These are phyloP conservation scores for Coemansia umbellata DNA, from an alignment of 192 early-diverging fungal genomes.

Conservation along the genomic window DNA sequence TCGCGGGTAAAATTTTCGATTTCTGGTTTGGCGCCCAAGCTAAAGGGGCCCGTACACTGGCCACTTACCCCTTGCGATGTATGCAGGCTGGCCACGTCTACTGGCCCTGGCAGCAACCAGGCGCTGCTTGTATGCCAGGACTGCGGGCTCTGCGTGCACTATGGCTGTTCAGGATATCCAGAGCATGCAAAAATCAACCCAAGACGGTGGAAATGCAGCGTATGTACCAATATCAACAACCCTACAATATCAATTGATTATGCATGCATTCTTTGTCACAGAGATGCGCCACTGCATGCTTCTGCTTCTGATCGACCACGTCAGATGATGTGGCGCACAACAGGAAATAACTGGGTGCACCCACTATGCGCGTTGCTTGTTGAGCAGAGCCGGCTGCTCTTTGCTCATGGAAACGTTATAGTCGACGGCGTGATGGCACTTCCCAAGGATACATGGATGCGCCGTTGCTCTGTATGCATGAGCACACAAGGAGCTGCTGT, in stretches of 20 bases:
- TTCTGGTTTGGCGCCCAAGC: constrained; percentile 6
- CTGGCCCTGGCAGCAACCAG: constrained; percentile 3
- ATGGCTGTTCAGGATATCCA: constrained; percentile 41
- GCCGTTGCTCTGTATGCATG: constrained; percentile 21
- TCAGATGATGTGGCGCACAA: constrained; percentile 61
- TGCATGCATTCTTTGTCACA: constrained; percentile 60
- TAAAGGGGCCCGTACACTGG: constrained; percentile 20
- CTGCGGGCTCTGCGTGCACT: constrained; percentile 49
- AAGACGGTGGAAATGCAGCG: constrained; percentile 55
- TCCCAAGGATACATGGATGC: constrained; percentile 28
- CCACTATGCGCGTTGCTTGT: constrained; percentile 62
- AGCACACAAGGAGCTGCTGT: constrained; percentile 17
- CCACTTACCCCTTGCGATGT: constrained; percentile 31
- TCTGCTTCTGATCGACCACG: constrained; percentile 7
- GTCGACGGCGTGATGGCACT: constrained; percentile 23
- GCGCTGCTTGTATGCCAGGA: constrained; percentile 30
- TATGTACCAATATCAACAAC: constrained; percentile 59
- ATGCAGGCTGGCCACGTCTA: constrained; percentile 19
- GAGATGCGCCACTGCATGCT: constrained; percentile 1
- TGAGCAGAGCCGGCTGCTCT: constrained; percentile 50
- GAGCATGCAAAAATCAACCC: constrained; percentile 10
- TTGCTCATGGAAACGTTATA: constrained; percentile 24
- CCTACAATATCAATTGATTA: constrained; percentile 62
- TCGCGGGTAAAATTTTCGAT: constrained; percentile 1
- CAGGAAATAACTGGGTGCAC: constrained; percentile 77